phyloP scores from a whole-genome alignment of 208 protist species.

The Acanthamoeba sp. region DNA sequence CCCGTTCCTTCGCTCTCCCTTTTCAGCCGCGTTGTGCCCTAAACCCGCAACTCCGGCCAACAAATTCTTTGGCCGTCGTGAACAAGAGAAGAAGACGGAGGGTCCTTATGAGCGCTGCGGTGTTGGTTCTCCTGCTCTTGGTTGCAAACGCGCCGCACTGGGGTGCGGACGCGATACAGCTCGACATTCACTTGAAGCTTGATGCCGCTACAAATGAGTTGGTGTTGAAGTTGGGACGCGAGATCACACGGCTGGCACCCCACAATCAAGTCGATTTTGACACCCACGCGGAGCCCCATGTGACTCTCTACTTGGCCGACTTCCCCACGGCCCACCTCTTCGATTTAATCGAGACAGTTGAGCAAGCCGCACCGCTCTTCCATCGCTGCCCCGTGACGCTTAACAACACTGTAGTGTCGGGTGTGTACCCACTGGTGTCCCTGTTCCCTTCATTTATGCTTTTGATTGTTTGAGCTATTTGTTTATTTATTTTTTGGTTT shows the following conservation, averaged over 20 bases:
- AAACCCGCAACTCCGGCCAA: no score
- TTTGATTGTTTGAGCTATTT: not conserved
- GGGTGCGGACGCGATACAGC: not conserved
- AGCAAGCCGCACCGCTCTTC: not conserved
- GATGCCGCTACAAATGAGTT: slow-evolving; percentile 4
- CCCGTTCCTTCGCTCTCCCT: not conserved
- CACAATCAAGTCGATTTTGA: slow-evolving; percentile 46
- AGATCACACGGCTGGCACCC: slow-evolving; percentile 8
- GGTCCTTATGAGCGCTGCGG: not conserved
- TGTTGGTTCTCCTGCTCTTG: not conserved
- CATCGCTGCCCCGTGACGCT: slow-evolving; percentile 36
- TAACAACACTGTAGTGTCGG: slow-evolving; percentile 23
- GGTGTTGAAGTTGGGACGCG: not conserved
- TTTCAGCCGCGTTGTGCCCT: not conserved
- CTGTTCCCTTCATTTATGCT: not conserved
- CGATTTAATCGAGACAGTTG: not conserved
- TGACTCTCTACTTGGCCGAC: slow-evolving; percentile 29
- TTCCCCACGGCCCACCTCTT: not conserved
- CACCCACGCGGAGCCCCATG: not conserved
- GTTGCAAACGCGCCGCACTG: not conserved
- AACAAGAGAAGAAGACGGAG: no score
- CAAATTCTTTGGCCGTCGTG: no score
- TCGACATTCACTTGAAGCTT: slow-evolving; percentile 24
- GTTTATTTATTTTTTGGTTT: not conserved
- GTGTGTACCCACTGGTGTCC: no score